Base-by-base conservation (phyloP, 345 rosid genomes). In the Lepidium didymum region DNA sequence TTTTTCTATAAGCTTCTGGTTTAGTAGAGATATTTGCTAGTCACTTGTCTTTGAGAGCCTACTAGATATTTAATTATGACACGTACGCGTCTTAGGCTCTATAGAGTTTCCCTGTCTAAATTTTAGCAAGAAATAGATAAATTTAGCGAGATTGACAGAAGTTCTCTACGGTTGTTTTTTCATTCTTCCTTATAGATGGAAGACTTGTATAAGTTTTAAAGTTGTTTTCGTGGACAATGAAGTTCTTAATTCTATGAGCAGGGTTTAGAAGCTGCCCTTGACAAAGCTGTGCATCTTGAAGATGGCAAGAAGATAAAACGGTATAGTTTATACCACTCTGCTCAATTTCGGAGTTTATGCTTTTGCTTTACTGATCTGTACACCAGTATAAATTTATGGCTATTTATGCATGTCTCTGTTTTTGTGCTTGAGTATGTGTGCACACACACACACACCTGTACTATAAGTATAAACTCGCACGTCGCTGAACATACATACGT, bases 251-350 rank as follows among this genome's bases (percentile, higher is more conserved):
- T 56, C n/a, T 47, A 10, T 74, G 33, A 55, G 52, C 70, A 94
- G 99, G 97, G 99, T 72, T 80, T 94, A 74, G 99, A 91, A 86
- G 97, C 96, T 40, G 96, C 83, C 71, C 99, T 94, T 45, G 99
- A 94, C 85, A 91, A 94, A 81, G 95, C 94, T 62, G 95, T 91
- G 70, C 94, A 91, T 81, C 80, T 75, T 73, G 99, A 94, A 85
- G 97, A 94, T 84, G 97, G 99, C 53, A 87, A 89, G 81, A 91
- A 83, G 82, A 87, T 91, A 42, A 80, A 81, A 65, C 73, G 99
- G 97, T 91, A 86, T 46, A 31, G 54, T 33, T 75, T 34, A 31
- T 75, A 46, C 46, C 59, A 37, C 54, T 62, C 72, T 62, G 35
- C 50, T 47, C 37, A 50, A 38, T 40, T 67, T 45, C 13, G 46